Base-by-base conservation (phyloP, 768 basidiomycete species). In the Royoungia palumana region DNA sequence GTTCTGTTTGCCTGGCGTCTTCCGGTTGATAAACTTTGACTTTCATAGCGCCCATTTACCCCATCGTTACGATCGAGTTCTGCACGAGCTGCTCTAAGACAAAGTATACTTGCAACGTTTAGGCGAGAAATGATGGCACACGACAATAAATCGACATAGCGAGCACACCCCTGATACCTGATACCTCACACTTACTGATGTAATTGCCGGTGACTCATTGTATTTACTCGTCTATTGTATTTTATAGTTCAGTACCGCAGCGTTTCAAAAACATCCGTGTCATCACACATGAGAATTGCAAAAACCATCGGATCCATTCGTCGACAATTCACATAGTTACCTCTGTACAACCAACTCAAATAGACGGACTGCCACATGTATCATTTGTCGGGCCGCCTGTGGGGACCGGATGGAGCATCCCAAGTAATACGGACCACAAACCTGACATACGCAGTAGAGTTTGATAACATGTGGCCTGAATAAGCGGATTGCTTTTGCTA, bases 31-130 rank as follows among this genome's bases (percentile, higher is more conserved):
- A 5, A 42, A 13, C 55, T 60, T 42, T 35, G 20, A 13, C 28
- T 36, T 32, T 27, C 50, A 22, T 54, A 85, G 83, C 59, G 80
- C 87, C 10, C 88, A 90, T 63, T 69, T 89, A 69, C 87, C 89
- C 19, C 83, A 92, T 60, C 83, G 85, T 55, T 92, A 92, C 57
- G 89, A 91, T 60, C 75, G 75, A 49, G 82, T 82, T 27, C 62
- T 91, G 40, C 84, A 88, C 53, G 85, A 89, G 60, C 66, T 89
- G 34, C 64, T 85, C 30, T 85, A 40, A 45, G 61, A 72, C 35
- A 17, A 30, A 41, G 22, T 30, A 4, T 30, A 2, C 14, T 39
- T 50, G 38, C 44, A 44, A 32, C 12, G 30, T 41, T 28, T 30
- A 35, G 41, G 45, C 42, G 6, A 24, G 43, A 43, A 28, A 40